These are phyloP conservation scores for Henckelia pumila DNA, from an alignment of 257 asterid species.

Conservation along the genomic window DNA sequence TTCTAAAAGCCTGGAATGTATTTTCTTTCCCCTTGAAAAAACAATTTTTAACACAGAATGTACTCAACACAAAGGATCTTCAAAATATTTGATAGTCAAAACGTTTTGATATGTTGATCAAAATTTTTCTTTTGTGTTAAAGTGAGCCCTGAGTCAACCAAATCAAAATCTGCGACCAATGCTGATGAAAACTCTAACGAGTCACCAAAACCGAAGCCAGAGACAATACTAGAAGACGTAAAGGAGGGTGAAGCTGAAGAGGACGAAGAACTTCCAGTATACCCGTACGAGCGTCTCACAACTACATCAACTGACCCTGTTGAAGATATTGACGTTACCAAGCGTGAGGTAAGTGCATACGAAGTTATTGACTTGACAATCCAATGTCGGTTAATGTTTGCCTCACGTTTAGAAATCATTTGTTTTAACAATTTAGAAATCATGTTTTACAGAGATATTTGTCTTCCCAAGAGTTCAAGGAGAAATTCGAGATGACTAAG, in stretches of 20 bases:
- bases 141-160: slow-evolving; percentile 54
- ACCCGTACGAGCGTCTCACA: slow-evolving; percentile 69
- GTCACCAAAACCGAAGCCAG: slow-evolving; percentile 55
- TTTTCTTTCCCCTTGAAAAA: neutral
- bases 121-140: slow-evolving; percentile 19
- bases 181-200: slow-evolving; percentile 48
- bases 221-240: slow-evolving; percentile 76
- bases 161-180: slow-evolving; percentile 37
- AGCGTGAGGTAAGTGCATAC: slow-evolving; percentile 60
- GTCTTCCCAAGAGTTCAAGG: slow-evolving; percentile 64
- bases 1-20: neutral
- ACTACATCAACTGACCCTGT: slow-evolving; percentile 48
- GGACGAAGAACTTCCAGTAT: slow-evolving; percentile 41
- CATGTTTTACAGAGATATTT: slow-evolving; percentile 52
- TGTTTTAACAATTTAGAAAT: too few species aligned
- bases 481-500: slow-evolving; percentile 65
- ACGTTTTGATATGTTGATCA: slow-evolving; percentile 6
- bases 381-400: neutral
- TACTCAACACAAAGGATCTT: neutral
- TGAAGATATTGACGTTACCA: slow-evolving; percentile 65
- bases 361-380: neutral
- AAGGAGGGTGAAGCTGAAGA: slow-evolving; percentile 68
- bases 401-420: slow-evolving; percentile 14
- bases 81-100: neutral
- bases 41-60: too few species aligned